Evolutionary conservation across 495 filamentous ascomycete species (phyloP).

Genomic region (Hypoxylon perforatum): DNA sequence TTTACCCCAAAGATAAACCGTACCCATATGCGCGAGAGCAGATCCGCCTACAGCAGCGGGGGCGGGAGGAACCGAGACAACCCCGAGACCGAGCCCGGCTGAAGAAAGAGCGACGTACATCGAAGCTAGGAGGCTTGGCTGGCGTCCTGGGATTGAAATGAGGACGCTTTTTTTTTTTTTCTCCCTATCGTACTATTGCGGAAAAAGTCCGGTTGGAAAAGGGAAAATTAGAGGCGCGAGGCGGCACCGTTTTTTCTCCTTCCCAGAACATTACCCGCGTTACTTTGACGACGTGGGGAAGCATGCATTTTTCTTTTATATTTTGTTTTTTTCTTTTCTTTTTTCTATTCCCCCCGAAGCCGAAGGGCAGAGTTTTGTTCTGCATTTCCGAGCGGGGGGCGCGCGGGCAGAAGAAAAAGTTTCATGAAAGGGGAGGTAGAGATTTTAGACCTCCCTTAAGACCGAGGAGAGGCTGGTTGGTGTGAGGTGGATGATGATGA

Average conservation of each 20-base stretch:
- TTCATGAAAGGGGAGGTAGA: constrained; percentile 12
- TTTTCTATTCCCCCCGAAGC: not conserved
- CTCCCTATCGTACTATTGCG: constrained; percentile 2
- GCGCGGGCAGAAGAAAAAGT: constrained; percentile 19
- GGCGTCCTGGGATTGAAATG: constrained; percentile 32
- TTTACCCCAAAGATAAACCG: constrained; percentile 14
- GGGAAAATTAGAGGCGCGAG: constrained; percentile 22
- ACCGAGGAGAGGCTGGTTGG: too few relatives aligned
- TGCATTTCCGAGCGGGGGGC: constrained; percentile 25
- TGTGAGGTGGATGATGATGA: not conserved
- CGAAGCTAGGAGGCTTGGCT: constrained; percentile 9
- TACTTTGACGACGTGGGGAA: not conserved
- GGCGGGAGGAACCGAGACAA: constrained; percentile 4
- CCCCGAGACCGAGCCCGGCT: constrained; percentile 18
- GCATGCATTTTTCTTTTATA: not conserved
- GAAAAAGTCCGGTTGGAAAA: constrained; percentile 1
- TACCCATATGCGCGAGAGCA: constrained; percentile 11
- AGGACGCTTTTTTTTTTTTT: constrained; percentile 8
- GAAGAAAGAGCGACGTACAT: constrained; percentile 20
- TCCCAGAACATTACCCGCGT: not conserved
- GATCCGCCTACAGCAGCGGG: constrained; percentile 2
- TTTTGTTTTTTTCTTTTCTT: not conserved
- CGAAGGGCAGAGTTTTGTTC: constrained; percentile 20
- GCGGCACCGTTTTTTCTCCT: not conserved
- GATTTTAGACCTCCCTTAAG: constrained; percentile 10